A percentile compares a stretch with the other conserved stretches of the same genome.
Conservation (phyloP, 345 rosid species). For the Rhizophora mangle region DNA sequence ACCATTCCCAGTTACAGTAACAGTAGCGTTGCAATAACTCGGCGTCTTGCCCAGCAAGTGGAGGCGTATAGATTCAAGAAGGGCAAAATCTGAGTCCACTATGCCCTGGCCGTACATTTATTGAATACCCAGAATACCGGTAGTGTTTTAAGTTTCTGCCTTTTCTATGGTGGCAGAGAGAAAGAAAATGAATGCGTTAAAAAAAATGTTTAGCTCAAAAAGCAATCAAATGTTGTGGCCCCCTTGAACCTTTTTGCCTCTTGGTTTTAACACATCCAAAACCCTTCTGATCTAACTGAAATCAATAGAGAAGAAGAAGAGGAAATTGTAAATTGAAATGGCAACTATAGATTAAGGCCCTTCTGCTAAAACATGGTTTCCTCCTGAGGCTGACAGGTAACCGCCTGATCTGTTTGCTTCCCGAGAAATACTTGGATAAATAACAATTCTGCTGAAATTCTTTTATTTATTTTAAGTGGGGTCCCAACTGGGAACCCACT, state of each 20-base stretch:
- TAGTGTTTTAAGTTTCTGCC: background rate
- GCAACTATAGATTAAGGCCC: slow-evolving; percentile 48
- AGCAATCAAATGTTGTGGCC: too few species aligned
- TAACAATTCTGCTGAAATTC: too few species aligned
- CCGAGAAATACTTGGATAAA: background rate
- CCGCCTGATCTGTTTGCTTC: slow-evolving; percentile 14
- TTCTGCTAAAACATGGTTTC: slow-evolving; percentile 86
- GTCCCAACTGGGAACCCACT: too few species aligned
- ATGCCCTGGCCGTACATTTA: slow-evolving; percentile 41
- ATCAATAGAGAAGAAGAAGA: too few species aligned
- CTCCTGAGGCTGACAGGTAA: slow-evolving; percentile 94
- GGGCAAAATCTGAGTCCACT: slow-evolving; percentile 44
- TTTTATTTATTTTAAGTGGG: too few species aligned
- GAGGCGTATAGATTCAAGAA: slow-evolving; percentile 50
- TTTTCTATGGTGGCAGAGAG: background rate
- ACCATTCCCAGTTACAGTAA: slow-evolving; percentile 17
- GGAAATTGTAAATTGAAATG: slow-evolving; percentile 23
- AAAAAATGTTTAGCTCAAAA: too few species aligned
- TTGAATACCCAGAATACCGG: background rate
- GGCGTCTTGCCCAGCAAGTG: slow-evolving; percentile 51
- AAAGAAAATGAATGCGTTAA: too few species aligned
- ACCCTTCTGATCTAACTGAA: too few species aligned
- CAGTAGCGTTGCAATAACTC: slow-evolving; percentile 8
- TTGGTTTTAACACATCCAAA: too few species aligned
- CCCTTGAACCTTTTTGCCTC: too few species aligned